A percentile compares a stretch with the other conserved stretches of the same genome.
These are phyloP conservation scores for Fusarium citri DNA, from an alignment of 2,329 filamentous ascomycete species.

Conservation along the genomic window DNA sequence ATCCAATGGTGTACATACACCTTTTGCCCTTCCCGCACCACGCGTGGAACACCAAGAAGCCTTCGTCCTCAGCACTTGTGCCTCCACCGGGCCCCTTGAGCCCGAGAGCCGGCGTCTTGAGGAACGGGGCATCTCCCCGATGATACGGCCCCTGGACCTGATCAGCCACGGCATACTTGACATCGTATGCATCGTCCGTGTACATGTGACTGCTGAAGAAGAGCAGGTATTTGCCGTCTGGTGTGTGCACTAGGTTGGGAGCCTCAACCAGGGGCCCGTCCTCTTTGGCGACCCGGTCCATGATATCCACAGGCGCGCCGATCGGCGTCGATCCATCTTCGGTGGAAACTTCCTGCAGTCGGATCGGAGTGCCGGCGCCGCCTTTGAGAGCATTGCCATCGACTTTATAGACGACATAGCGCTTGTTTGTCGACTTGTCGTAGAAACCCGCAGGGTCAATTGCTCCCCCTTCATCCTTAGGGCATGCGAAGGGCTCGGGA, in stretches of 20 bases:
- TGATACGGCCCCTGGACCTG: constrained; percentile 54
- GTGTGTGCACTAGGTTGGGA: constrained; percentile 62
- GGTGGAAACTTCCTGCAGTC: constrained; percentile 63
- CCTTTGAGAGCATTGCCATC: constrained; percentile 68
- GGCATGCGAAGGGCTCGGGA: constrained; percentile 63
- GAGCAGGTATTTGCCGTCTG: constrained; percentile 65
- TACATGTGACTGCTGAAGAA: constrained; percentile 73
- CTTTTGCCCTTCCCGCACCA: constrained; percentile 49
- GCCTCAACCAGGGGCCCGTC: constrained; percentile 72
- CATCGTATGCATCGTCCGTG: constrained; percentile 64
- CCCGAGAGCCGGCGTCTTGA: constrained; percentile 53
- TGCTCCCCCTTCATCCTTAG: constrained; percentile 64
- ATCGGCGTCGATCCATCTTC: constrained; percentile 64
- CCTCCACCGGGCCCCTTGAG: constrained; percentile 57
- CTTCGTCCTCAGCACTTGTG: constrained; percentile 48
- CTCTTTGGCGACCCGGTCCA: constrained; percentile 54
- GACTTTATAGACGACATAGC: constrained; percentile 74
- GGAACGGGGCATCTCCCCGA: constrained; percentile 48
- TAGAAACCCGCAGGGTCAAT: constrained; percentile 72
- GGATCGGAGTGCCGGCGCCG: constrained; percentile 64
- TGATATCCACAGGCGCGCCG: constrained; percentile 61
- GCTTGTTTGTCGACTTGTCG: constrained; percentile 62
- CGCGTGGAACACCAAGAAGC: constrained; percentile 53
- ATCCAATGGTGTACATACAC: constrained; percentile 53
- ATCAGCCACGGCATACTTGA: constrained; percentile 67